Evolutionary conservation across 441 rosid genomes (phyloP), one percentile per base, ranked within the genome.

Genomic region (Syzygium malaccense): DNA sequence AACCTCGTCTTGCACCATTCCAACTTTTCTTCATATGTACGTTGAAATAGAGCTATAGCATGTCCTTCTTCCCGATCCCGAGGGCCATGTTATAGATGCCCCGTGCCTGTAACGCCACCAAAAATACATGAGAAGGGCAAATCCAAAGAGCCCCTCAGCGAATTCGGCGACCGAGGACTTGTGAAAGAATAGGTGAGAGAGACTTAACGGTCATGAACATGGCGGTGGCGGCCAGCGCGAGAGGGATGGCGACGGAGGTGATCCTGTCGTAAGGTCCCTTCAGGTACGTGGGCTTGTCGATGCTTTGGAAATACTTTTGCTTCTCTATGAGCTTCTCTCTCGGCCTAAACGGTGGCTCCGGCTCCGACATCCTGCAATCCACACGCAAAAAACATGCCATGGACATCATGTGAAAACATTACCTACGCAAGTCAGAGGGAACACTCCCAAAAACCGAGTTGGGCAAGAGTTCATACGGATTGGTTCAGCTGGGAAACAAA

Each of bases 271-370:
- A 85, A 15, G 64, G 89, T 32, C 91, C 91, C 37, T 87, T 90
- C 56, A 90, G 89, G 89, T 90, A 90, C 26, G 88, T 90, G 89
- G 83, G 91, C 56, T 78, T 87, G 86, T 90, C 60, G 89, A 90
- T 87, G 84, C 86, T 87, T 49, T 90, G 91, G 83, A 86, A 90
- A 32, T n/a, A 48, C 88, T 57, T 90, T n/a, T 90, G 91, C 88
- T 87, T 90, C 89, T 87, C 91, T 32, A 90, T 78, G 41, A 90
- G 86, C 91, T 57, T 88, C 86, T 90, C 91, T 64, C 91, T 60
- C 30, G 89, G 91, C 30, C 91, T 75, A 79, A 90, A 90, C 8
- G 91, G 89, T 58, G 86, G 45, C 86, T 87, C 91, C 18, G 86
- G 37, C 86, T 85, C 86, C 7, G 88, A 23, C 89, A 87, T 87